Conservation (phyloP, 2,329 filamentous ascomycete genomes). For the Zelopaecilomyces penicillatus region DNA sequence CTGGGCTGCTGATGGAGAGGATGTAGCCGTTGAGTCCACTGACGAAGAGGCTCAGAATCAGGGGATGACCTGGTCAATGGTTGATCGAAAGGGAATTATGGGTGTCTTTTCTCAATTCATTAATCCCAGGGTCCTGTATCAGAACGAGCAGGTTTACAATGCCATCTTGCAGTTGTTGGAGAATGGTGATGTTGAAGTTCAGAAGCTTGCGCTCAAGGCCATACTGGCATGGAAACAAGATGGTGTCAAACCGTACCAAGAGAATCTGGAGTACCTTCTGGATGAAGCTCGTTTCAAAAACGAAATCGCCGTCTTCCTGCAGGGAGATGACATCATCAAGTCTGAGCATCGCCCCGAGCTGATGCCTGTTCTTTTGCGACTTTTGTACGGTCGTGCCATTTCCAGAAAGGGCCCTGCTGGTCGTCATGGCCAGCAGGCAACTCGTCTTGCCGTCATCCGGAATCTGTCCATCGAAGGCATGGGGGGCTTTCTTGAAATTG, state of each 20-base stretch:
- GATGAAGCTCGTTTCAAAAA: slow-evolving; percentile 91
- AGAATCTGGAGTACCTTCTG: slow-evolving; percentile 76
- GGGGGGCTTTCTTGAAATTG: slow-evolving; percentile 73
- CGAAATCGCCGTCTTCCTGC: slow-evolving; percentile 82
- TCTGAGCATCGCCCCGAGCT: slow-evolving; percentile 62
- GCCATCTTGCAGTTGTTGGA: slow-evolving; percentile 67
- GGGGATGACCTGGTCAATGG: slow-evolving; percentile 54
- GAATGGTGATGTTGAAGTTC: slow-evolving; percentile 85
- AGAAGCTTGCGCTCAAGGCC: slow-evolving; percentile 75
- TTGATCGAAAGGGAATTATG: slow-evolving; percentile 78
- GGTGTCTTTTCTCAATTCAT: slow-evolving; percentile 74
- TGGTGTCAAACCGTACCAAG: slow-evolving; percentile 67
- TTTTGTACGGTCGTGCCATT: slow-evolving; percentile 85
- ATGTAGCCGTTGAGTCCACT: slow-evolving; percentile 21
- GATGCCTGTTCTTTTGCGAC: slow-evolving; percentile 77
- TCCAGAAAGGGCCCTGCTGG: slow-evolving; percentile 69
- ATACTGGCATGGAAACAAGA: slow-evolving; percentile 84
- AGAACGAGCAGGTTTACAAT: slow-evolving; percentile 64
- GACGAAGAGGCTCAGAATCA: slow-evolving; percentile 26
- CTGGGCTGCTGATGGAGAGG: slow-evolving; percentile 57
- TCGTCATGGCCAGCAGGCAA: slow-evolving; percentile 71
- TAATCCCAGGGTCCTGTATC: slow-evolving; percentile 80
- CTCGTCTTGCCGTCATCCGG: slow-evolving; percentile 71
- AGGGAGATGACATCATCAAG: slow-evolving; percentile 64
- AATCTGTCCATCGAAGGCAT: slow-evolving; percentile 68